Base-by-base conservation (phyloP, 208 protist species). In the Leishmania arabica region DNA sequence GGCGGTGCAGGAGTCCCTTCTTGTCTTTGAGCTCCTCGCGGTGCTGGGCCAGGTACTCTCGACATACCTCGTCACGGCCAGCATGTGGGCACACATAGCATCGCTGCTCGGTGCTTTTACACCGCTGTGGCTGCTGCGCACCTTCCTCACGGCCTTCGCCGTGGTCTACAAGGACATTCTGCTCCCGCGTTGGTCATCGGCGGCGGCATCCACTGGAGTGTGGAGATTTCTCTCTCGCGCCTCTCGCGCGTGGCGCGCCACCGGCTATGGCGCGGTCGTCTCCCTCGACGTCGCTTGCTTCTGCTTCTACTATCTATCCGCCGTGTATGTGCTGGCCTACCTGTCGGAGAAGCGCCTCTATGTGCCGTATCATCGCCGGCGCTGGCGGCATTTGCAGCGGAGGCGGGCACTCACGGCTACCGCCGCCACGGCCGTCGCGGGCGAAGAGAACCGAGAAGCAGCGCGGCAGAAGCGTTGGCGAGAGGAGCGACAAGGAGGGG, bases 261-360 rank as follows among this genome's bases (percentile, higher is more conserved):
- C 34, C 34, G 88, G 86, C 62, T 92, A 90, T 81, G 85, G 81
- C 17, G 85, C 85, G 6, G 56, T 88, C 3, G 78, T 86, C 21
- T 73, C 75, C 51, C 79, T 92, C 1, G 83, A 94, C 74, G 70
- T 92, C 21, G 40, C 86, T 31, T 75, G 90, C 77, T 89, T 81
- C 69, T 58, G 85, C 24, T 21, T 73, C 15, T 91, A 91, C 76
- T 77, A 70, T 24, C 75, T 94, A 47, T 45, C 79, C 13, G 65
- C 75, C 5, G 66, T 94, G 7, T 86, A 91, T 60, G 73, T 86
- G 11, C 34, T 90, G 1, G 88, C 72, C 47, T 92, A 85, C 78
- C 37, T 91, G 3, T 86, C 85, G 0, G 87, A 91, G 53, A 90
- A 89, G 79, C 86, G 86, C 49, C 81, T 91, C 1, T 92, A 93